phyloP scores from a whole-genome alignment of 345 rosid genomes.

The Geranium rotundifolium region DNA sequence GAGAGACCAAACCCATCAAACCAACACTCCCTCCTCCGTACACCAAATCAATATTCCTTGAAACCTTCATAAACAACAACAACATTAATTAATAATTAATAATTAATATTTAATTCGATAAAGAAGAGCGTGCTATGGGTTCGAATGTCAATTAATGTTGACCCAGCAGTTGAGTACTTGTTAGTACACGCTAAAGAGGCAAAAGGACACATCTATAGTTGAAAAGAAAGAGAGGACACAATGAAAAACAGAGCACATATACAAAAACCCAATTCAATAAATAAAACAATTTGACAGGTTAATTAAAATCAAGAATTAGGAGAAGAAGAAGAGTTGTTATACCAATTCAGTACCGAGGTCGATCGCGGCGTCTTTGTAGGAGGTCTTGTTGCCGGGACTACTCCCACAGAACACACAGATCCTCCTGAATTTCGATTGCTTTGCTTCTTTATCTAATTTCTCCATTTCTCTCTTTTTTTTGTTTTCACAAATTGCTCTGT shows the following conservation, averaged over 20 bases:
- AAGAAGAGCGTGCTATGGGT: no score
- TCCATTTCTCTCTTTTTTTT: conserved; percentile 12
- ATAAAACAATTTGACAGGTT: no score
- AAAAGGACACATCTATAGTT: no score
- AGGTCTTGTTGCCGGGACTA: conserved; percentile 39
- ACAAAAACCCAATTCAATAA: no score
- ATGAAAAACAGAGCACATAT: no score
- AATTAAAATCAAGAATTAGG: background rate
- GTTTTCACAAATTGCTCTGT: background rate
- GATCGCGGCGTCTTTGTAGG: conserved; percentile 37
- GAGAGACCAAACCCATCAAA: conserved; percentile 34
- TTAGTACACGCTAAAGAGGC: no score
- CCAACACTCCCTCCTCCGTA: conserved; percentile 46
- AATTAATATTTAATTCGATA: background rate
- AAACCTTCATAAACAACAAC: conserved; percentile 16
- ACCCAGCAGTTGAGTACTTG: no score
- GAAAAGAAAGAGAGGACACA: no score
- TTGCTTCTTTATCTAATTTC: conserved; percentile 15
- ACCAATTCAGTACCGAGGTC: conserved; percentile 42
- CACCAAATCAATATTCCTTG: conserved; percentile 34
- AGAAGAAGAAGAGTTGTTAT: conserved; percentile 1
- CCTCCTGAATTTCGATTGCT: conserved; percentile 25
- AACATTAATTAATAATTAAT: background rate
- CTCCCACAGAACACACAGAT: conserved; percentile 46
- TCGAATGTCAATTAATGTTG: no score